Evolutionary conservation across 2,329 filamentous ascomycete genomes (phyloP).

Genomic region (Pseudohalonectria lignicola): DNA sequence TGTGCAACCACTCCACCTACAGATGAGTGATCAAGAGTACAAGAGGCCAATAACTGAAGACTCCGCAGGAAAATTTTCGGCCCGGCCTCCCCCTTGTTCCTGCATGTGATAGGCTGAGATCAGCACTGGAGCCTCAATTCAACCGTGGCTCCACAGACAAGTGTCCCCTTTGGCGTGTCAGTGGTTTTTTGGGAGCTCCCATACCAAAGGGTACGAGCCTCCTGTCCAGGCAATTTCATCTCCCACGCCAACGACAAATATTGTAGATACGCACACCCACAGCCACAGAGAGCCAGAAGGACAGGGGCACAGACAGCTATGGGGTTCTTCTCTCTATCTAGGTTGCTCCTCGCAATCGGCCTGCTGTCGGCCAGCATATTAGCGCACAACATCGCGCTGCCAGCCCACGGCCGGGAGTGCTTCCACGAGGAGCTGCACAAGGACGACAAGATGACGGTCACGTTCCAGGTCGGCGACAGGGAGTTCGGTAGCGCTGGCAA

Average conservation of each 20-base stretch:
- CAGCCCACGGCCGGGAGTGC: conserved; percentile 88
- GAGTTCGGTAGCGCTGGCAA: conserved; percentile 94
- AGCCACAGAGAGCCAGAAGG: neutral
- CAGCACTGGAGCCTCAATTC: conserved; percentile 5
- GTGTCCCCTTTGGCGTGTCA: too few relatives aligned
- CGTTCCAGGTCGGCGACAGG: conserved; percentile 93
- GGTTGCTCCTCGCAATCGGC: conserved; percentile 32
- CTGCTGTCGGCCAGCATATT: conserved; percentile 47
- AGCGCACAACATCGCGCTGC: conserved; percentile 95
- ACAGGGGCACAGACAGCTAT: too few relatives aligned
- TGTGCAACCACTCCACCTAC: too few relatives aligned
- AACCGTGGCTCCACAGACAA: too few relatives aligned
- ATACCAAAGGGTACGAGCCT: too few relatives aligned
- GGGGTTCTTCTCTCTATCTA: conserved; percentile 28
- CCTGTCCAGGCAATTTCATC: too few relatives aligned
- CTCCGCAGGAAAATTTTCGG: neutral
- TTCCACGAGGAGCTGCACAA: conserved; percentile 89
- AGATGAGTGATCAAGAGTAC: too few relatives aligned
- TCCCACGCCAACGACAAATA: too few relatives aligned
- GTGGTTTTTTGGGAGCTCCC: too few relatives aligned
- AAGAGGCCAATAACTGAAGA: too few relatives aligned
- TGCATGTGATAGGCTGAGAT: conserved; percentile 1
- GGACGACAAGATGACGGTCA: conserved; percentile 97
- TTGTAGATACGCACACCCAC: too few relatives aligned
- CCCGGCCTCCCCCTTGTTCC: neutral